Conservation (phyloP, 2,329 filamentous ascomycete species). For the Xylariaceae sp. region DNA sequence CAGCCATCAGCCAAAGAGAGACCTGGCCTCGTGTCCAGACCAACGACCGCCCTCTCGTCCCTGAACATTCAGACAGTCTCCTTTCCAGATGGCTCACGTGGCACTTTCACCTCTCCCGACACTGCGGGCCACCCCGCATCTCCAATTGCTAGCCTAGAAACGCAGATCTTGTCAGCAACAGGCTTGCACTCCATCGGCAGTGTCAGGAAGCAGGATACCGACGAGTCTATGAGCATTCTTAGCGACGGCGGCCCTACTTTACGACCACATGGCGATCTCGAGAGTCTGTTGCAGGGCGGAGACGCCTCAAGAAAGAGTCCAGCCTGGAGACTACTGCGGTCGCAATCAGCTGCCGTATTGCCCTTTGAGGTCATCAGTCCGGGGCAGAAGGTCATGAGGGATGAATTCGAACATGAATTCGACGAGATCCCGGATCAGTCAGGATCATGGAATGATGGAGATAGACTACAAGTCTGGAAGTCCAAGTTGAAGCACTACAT, state of each 20-base stretch:
- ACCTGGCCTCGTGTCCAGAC: conserved; percentile 53
- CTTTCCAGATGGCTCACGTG: conserved; percentile 66
- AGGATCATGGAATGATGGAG: conserved; percentile 48
- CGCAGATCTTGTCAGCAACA: conserved; percentile 17
- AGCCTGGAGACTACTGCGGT: conserved; percentile 65
- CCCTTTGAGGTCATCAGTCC: conserved; percentile 57
- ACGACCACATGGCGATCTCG: conserved; percentile 67
- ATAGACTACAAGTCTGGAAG: conserved; percentile 74
- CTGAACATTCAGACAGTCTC: conserved; percentile 77
- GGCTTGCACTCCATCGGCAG: conserved; percentile 27
- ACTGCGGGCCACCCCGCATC: conserved; percentile 33
- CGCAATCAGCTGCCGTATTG: conserved; percentile 57
- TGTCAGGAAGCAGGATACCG: conserved; percentile 43
- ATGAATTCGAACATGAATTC: conserved; percentile 75
- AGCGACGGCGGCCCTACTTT: conserved; percentile 61
- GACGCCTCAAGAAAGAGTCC: conserved; percentile 64
- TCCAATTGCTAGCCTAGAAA: conserved; percentile 17
- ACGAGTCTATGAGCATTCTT: conserved; percentile 64
- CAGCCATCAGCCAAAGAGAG: conserved; percentile 29
- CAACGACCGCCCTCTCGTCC: conserved; percentile 82
- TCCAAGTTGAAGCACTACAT: conserved; percentile 95
- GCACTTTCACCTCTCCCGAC: conserved; percentile 54
- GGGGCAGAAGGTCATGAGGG: conserved; percentile 48
- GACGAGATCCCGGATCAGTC: conserved; percentile 64
- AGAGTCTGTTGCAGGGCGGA: conserved; percentile 71